Evolutionary conservation across 495 filamentous ascomycete species (phyloP).

Genomic region (Chaetomium tenue): DNA sequence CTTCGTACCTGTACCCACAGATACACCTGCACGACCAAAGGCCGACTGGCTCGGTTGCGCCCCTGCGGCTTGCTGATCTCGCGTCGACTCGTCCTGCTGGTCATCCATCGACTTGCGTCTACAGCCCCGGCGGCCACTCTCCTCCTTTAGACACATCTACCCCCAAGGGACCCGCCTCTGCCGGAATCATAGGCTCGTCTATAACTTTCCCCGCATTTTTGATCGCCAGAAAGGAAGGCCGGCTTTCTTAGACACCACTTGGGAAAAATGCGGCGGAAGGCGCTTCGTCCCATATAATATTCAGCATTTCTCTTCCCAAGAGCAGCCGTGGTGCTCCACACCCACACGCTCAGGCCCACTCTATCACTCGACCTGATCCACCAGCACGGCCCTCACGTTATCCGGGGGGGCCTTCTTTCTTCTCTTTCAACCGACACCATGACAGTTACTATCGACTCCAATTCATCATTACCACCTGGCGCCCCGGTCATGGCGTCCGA

Average conservation of each 20-base stretch:
- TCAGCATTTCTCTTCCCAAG: conserved; percentile 20
- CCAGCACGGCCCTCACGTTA: neutral
- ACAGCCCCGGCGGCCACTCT: conserved; percentile 25
- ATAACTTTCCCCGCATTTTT: conserved; percentile 32
- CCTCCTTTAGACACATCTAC: conserved; percentile 24
- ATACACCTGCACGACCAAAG: conserved; percentile 24
- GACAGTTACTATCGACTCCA: conserved; percentile 23
- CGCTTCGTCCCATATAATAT: conserved; percentile 28
- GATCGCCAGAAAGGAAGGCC: conserved; percentile 11
- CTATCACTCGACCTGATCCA: neutral
- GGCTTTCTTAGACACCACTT: conserved; percentile 16
- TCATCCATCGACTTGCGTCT: conserved; percentile 34
- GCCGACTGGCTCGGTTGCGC: conserved; percentile 28
- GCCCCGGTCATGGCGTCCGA: conserved; percentile 41
- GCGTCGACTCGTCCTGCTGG: conserved; percentile 26
- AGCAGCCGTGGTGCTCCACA: conserved; percentile 17
- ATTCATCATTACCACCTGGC: conserved; percentile 20
- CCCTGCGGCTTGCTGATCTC: conserved; percentile 37
- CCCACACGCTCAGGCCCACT: conserved; percentile 8
- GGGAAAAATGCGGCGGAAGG: conserved; percentile 35
- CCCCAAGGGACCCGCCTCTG: conserved; percentile 18
- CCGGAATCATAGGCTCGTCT: conserved; percentile 22
- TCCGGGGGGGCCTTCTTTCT: neutral
- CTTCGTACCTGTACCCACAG: conserved; percentile 38
- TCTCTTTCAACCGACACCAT: conserved; percentile 22